Evolutionary conservation across 208 protist species (phyloP), one percentile per base, ranked within the genome.

Genomic region (Trypanosoma lewisi): DNA sequence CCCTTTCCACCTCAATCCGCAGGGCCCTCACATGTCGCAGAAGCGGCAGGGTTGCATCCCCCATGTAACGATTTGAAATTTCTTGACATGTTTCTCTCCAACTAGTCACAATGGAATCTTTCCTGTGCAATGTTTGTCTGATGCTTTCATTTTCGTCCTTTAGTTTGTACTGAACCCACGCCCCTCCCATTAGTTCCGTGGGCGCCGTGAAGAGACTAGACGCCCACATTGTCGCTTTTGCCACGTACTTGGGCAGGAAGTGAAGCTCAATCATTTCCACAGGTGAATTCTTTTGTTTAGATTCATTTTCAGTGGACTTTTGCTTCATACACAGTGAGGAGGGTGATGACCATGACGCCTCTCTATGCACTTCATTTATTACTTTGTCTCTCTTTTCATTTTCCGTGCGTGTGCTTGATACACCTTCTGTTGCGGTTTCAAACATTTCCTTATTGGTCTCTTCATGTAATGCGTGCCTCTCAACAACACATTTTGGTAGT

Each of bases 101-200:
- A 36, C 54, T 65, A 2, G 86, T 75, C 52, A 93, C 87, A 44
- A 90, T 73, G 51, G 68, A 80, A 63, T 93, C 86, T 55, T 89
- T 93, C 57, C 78, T 78, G 58, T 93, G 86, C n/a, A 93, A 74
- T 3, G 85, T 77, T 37, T 80, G 73, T 2, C 86, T 83, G 50
- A 90, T 76, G 34, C 86, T 63, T 45, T 88, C 82, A 47, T 70
- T 80, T 70, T 93, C 86, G 60, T 89, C 81, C 71, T 93, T 93
- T n/a, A 93, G 77, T 68, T 90, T 93, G 77, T 90, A 93, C 79
- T 93, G 85, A 16, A 90, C 64, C 83, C 86, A 93, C n/a, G 49
- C 44, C 4, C 80, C 79, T 0, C 52, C 67, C 4, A 58, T 59
- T 0, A 88, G 47, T 28, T 52, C 65, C 1, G 69, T 64, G 0